Evolutionary conservation across 179 eudicot genomes (phyloP), one percentile per base, ranked within the genome.

Genomic region (Nepenthes alata): DNA sequence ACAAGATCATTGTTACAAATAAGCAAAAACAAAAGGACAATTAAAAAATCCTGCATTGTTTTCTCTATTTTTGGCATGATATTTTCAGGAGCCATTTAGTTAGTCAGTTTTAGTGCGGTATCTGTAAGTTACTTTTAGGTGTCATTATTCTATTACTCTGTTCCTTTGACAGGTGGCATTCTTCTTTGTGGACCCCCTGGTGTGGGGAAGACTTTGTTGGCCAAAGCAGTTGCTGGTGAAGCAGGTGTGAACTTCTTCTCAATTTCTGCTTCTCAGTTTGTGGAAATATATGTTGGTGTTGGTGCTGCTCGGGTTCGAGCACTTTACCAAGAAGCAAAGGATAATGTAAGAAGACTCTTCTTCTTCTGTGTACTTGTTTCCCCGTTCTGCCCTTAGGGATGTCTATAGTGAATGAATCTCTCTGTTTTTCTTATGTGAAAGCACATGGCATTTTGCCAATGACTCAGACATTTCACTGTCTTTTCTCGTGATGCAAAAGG

Each of bases 131-230:
- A 11, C 11, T 39, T 53, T 44, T 14, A 53, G 63, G 61, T 51
- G n/a, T 50, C 47, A 6, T 48, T 58, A 36, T 67, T 14, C 51
- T 72, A 12, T 55, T 49, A 25, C 55, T 55, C 64, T 25, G 39
- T 7, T 69, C 52, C 52, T 61, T 61, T 70, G 51, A 35, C 77
- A 91, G 97, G 97, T 70, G 97, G 97, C 7, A 88, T 91, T 76
- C 97, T 91, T 73, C 88, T 91, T 52, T 88, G 94, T 78, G 97
- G 97, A 38, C 91, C 97, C 45, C 96, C 97, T 68, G 97, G 97
- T 60, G 97, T 91, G 71, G 97, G 97, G 59, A 90, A 90, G 80
- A 90, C 97, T 61, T 83, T 90, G 64, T 75, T 90, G 72, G 97
- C 97, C 50, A 91, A 88, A 75, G 96, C 97, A 61, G 97, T 91